Conservation (phyloP, 495 filamentous ascomycete genomes). For the Penicillium odoratum region DNA sequence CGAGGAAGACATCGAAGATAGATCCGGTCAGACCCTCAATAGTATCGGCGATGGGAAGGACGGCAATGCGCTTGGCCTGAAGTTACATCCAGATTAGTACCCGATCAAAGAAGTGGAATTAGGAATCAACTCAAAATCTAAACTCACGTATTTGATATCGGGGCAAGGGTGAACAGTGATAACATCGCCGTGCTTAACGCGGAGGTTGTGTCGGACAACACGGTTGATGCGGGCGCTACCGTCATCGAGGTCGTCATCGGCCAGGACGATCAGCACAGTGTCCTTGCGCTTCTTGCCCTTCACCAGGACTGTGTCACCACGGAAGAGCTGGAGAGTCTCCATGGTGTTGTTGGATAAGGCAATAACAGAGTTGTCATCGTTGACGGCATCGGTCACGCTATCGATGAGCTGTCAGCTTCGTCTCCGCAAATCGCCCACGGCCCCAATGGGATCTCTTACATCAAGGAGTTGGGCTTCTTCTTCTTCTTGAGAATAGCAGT, state of each 20-base stretch:
- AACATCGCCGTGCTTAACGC: constrained; percentile 97
- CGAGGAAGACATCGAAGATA: constrained; percentile 98
- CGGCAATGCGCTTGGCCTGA: constrained; percentile 97
- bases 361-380: constrained; percentile 99
- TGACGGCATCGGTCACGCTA: constrained; percentile 94
- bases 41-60: constrained; percentile 97
- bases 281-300: constrained; percentile 99
- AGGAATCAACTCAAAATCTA: not conserved
- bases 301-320: constrained; percentile 94
- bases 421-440: constrained; percentile 1
- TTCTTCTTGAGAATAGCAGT: constrained; percentile 99
- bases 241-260: constrained; percentile 97
- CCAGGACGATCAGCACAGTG: constrained; percentile 94
- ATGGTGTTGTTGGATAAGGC: constrained; percentile 98
- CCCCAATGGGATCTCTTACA: constrained; percentile 57
- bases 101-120: not conserved
- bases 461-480: constrained; percentile 99
- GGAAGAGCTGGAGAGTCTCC: constrained; percentile 97
- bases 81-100: constrained; percentile 13
- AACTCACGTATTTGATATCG: constrained; percentile 99
- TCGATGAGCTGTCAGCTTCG: constrained; percentile 38
- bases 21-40: constrained; percentile 96
- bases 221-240: constrained; percentile 96
- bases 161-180: constrained; percentile 98
- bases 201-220: constrained; percentile 95